phyloP scores from a whole-genome alignment of 768 basidiomycete species.

The Mycena rosella region DNA sequence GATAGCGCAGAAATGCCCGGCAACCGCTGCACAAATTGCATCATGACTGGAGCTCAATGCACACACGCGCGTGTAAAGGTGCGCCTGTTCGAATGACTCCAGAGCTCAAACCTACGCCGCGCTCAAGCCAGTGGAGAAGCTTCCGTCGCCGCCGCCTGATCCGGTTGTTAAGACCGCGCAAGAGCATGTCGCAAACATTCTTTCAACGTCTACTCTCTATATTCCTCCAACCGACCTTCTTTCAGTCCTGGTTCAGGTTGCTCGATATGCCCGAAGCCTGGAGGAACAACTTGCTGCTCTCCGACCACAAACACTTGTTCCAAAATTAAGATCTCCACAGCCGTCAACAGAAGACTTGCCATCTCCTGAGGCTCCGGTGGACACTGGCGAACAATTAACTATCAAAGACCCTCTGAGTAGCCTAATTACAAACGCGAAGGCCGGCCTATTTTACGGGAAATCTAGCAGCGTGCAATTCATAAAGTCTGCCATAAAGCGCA shows the following conservation, averaged over 20 bases:
- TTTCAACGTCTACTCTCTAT: constrained; percentile 15
- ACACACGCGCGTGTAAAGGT: constrained; percentile 72
- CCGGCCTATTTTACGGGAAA: constrained; percentile 3
- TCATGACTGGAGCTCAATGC: constrained; percentile 59
- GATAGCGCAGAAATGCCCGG: constrained; percentile 71
- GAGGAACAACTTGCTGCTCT: constrained; percentile 14
- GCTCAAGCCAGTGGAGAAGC: too few relatives aligned
- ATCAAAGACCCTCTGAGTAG: background rate
- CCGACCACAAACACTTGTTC: background rate
- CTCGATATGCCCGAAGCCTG: constrained; percentile 18
- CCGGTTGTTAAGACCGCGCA: background rate
- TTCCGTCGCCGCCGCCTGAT: too few relatives aligned
- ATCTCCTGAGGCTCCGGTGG: background rate
- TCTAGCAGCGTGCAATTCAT: constrained; percentile 21
- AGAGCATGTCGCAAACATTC: constrained; percentile 13
- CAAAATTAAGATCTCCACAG: background rate
- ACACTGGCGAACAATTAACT: background rate
- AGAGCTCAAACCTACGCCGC: constrained; percentile 22
- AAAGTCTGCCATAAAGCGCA: constrained; percentile 12
- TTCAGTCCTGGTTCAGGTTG: constrained; percentile 11
- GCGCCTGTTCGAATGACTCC: constrained; percentile 14
- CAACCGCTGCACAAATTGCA: constrained; percentile 70
- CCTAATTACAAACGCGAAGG: background rate
- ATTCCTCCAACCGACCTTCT: constrained; percentile 8
- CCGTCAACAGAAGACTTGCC: background rate